Conservation (phyloP, 805 yeast species). For the Cyberlindnera saturnus region DNA sequence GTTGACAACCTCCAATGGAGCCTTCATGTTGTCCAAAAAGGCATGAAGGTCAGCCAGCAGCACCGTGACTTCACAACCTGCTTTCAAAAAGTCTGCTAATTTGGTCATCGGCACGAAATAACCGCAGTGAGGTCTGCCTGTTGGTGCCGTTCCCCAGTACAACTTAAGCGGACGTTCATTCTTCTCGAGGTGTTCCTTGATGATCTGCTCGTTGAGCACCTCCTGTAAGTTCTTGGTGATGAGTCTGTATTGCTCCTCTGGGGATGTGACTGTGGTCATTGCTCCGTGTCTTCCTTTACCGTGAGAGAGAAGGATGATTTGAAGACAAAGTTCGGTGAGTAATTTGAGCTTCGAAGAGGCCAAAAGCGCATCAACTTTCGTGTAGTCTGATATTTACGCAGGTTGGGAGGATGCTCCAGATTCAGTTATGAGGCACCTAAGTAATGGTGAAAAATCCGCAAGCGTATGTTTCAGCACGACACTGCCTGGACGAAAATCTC, state of each 20-base stretch:
- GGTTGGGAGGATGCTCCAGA: no score
- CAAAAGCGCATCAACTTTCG: no score
- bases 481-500: no score
- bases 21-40: conserved; percentile 96
- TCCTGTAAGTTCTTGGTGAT: conserved; percentile 89
- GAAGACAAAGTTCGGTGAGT: not conserved
- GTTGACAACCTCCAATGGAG: conserved; percentile 85
- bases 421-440: no score
- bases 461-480: no score
- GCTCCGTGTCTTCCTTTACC: not conserved
- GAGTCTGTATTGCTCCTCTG: conserved; percentile 61
- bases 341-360: no score
- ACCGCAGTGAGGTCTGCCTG: conserved; percentile 98
- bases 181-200: conserved; percentile 73
- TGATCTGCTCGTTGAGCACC: conserved; percentile 81
- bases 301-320: not conserved
- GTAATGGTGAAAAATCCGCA: no score
- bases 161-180: conserved; percentile 77
- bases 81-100: conserved; percentile 87
- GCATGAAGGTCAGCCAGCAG: conserved; percentile 95
- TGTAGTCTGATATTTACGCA: no score
- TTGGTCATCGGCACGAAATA: conserved; percentile 98
- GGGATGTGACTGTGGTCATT: conserved; percentile 31
- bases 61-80: conserved; percentile 93
- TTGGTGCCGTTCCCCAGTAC: conserved; percentile 99